Conservation (phyloP, 108 stramenopile species). For the Pseudonitzschia multiseries region DNA sequence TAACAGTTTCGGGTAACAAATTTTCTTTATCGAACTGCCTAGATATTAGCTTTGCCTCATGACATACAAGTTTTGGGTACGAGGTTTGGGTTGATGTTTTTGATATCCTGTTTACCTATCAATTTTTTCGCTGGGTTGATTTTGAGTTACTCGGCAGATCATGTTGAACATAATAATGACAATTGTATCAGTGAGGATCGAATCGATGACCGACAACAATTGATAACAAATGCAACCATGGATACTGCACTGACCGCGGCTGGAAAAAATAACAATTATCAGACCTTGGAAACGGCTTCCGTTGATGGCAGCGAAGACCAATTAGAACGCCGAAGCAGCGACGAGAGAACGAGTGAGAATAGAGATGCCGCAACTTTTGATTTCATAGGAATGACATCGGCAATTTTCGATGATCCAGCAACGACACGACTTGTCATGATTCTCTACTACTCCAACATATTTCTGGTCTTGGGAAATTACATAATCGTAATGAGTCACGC, state of each 20-base stretch:
- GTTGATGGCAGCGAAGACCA: slow-evolving; percentile 16
- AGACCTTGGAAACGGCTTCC: background rate
- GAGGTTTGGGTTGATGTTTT: slow-evolving; percentile 48
- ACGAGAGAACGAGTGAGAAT: background rate
- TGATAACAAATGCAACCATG: background rate
- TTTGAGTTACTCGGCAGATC: slow-evolving; percentile 40
- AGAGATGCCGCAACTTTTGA: slow-evolving; percentile 56
- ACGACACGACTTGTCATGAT: slow-evolving; percentile 43
- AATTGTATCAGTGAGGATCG: background rate
- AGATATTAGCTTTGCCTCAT: slow-evolving; percentile 58
- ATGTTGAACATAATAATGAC: slow-evolving; percentile 35
- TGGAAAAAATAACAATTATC: background rate
- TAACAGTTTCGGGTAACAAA: background rate
- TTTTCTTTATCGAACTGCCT: background rate
- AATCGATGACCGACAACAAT: slow-evolving; percentile 6
- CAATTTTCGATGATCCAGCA: slow-evolving; percentile 42
- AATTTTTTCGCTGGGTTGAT: slow-evolving; percentile 66
- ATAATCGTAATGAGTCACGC: slow-evolving; percentile 75
- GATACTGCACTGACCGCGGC: background rate
- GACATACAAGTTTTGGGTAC: slow-evolving; percentile 47
- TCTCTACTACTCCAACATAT: slow-evolving; percentile 67
- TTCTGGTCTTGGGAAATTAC: slow-evolving; percentile 70
- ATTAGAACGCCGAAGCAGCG: background rate
- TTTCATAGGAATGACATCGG: slow-evolving; percentile 66
- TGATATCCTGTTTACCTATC: slow-evolving; percentile 58